Evolutionary conservation across 106 monocot species (phyloP), one percentile per base, ranked within the genome.

Genomic region (Dactylorhiza incarnata): DNA sequence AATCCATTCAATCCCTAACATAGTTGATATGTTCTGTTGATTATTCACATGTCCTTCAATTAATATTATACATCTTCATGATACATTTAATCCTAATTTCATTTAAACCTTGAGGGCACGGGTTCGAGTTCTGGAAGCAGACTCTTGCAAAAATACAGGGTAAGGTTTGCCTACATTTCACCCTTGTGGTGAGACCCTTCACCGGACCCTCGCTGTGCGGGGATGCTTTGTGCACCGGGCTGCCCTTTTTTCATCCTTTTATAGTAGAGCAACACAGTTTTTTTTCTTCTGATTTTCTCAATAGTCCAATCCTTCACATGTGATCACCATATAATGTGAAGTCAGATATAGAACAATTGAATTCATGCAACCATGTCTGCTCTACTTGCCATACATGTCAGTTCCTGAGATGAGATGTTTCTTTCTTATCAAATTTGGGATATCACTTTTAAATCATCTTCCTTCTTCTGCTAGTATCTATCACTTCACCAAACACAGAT

Each of bases 291-390:
- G 29, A 69, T 69, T 69, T 37, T 4, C 4, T 29, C 11, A 46
- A 45, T 45, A 19, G 24, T 46, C 43, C 17, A 69, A 46, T 4
- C n/a, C 45, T 69, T 69, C 17, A 63, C 14, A 29, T 29, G 68
- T 68, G 68, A 45, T 46, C 11, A 69, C 46, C 69, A 69, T 66
- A 19, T 17, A 45, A 69, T 69, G 12, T 46, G 69, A 69, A 45
- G 45, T 45, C 1, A 46, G 5, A 5, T 15, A 16, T 46, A 46
- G 45, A 69, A 10, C 65, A 26, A 65, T 65, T 29, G 25, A 65
- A 65, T 12, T 29, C 29, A 65, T 29, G 12, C 65, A 65, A 29
- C 29, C 26, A 65, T 65, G 29, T 29, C 65, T 26, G 5, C 7
- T 65, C 29, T 29, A 26, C 37, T 37, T 37, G 0, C 37, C 37